Percentiles rank a stretch among this genome's conserved stretches.
Conservation (phyloP, 2,329 filamentous ascomycete species). For the Trichoderma hamatum region DNA sequence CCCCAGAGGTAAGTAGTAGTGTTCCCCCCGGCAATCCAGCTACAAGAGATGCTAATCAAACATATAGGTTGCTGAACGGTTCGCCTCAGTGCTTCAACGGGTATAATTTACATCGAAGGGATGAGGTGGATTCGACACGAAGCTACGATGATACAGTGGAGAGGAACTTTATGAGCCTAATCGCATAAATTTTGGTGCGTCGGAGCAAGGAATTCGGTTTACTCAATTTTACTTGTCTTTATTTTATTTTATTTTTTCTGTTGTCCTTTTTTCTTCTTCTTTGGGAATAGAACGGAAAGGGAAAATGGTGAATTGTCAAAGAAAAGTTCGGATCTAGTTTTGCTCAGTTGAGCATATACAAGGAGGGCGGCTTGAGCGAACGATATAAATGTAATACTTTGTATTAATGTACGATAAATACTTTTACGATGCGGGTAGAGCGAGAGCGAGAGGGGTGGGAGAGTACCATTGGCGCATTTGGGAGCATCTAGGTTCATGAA, state of each 20-base stretch:
- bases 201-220: constrained; percentile 15
- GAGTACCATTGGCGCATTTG: constrained; percentile 32
- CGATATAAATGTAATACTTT: constrained; percentile 40
- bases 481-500: constrained; percentile 18
- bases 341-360: constrained; percentile 34
- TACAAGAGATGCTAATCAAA: background rate
- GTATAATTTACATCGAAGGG: constrained; percentile 32
- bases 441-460: constrained; percentile 32
- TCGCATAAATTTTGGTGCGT: constrained; percentile 14
- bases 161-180: background rate
- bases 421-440: constrained; percentile 36
- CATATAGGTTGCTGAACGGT: constrained; percentile 43
- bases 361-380: constrained; percentile 25
- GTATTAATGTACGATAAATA: constrained; percentile 45
- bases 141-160: constrained; percentile 21
- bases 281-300: constrained; percentile 30
- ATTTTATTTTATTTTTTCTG: background rate
- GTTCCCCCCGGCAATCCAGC: background rate
- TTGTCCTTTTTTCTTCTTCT: background rate
- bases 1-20: constrained; percentile 69
- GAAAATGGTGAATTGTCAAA: constrained; percentile 24
- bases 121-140: constrained; percentile 16
- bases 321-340: constrained; percentile 26
- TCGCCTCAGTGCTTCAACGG: constrained; percentile 42
- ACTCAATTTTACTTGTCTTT: background rate